phyloP scores from a whole-genome alignment of 179 eudicot genomes.

The Carnegiea gigantea region DNA sequence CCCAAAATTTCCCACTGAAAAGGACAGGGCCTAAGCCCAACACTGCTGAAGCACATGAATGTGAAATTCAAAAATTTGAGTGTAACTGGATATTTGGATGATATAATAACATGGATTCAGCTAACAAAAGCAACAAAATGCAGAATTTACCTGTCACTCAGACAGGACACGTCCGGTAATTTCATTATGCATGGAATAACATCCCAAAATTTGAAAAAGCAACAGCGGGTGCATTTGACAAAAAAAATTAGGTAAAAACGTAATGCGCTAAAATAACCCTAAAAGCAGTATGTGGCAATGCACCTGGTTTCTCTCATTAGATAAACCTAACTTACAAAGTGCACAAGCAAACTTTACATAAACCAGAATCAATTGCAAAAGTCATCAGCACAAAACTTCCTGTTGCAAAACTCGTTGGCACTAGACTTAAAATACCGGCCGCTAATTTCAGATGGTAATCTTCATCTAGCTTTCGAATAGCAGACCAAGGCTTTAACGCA shows the following conservation, averaged over 20 bases:
- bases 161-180: not conserved
- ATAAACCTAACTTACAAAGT: conserved; percentile 4
- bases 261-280: not conserved
- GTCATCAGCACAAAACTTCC: not conserved
- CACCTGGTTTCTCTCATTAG: not conserved
- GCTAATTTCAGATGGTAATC: not conserved
- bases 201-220: not conserved
- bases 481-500: conserved; percentile 52
- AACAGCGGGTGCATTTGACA: not conserved
- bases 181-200: not conserved
- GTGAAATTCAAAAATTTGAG: no score
- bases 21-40: no score
- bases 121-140: no score
- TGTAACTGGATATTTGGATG: no score
- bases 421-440: not conserved
- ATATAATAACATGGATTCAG: no score
- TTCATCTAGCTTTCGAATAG: conserved; percentile 35
- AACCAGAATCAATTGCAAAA: conserved; percentile 9
- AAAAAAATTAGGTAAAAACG: conserved; percentile 3
- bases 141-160: no score
- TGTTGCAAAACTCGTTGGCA: not conserved
- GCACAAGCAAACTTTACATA: not conserved
- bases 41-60: no score
- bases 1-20: no score
- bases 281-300: not conserved